Percentiles rank a stretch among this genome's conserved stretches.
Evolutionary conservation across 768 basidiomycete genomes (phyloP).

Genomic region (Lactarius psammicola): DNA sequence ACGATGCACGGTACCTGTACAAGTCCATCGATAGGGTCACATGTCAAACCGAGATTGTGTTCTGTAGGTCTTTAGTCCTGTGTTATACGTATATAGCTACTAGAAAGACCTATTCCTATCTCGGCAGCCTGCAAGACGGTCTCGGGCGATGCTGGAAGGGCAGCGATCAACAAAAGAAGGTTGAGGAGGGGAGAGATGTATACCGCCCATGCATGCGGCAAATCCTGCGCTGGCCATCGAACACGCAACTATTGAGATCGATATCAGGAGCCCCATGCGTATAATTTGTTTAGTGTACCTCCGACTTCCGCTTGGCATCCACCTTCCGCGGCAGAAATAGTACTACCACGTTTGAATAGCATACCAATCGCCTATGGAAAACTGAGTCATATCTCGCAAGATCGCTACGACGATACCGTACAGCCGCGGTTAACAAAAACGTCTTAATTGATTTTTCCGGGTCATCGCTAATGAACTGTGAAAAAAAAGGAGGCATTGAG

Average conservation of each 20-base stretch:
- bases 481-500: constrained; percentile 12
- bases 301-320: constrained; percentile 96
- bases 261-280: neutral
- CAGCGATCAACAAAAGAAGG: constrained; percentile 11
- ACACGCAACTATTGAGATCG: constrained; percentile 63
- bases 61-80: constrained; percentile 43
- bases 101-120: constrained; percentile 74
- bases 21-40: constrained; percentile 90
- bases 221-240: constrained; percentile 96
- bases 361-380: constrained; percentile 75
- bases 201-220: constrained; percentile 91
- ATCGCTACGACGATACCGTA: constrained; percentile 39
- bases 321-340: constrained; percentile 94
- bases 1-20: constrained; percentile 97
- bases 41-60: constrained; percentile 86
- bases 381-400: constrained; percentile 15
- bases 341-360: constrained; percentile 96
- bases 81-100: neutral
- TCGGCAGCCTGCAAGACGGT: constrained; percentile 87
- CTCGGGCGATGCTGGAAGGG: constrained; percentile 64
- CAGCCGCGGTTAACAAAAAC: constrained; percentile 86
- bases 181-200: constrained; percentile 26
- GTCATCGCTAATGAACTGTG: constrained; percentile 84
- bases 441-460: constrained; percentile 84
- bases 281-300: constrained; percentile 43